phyloP scores from a whole-genome alignment of 169 alveolate genomes.

The Plasmodium fragile region DNA sequence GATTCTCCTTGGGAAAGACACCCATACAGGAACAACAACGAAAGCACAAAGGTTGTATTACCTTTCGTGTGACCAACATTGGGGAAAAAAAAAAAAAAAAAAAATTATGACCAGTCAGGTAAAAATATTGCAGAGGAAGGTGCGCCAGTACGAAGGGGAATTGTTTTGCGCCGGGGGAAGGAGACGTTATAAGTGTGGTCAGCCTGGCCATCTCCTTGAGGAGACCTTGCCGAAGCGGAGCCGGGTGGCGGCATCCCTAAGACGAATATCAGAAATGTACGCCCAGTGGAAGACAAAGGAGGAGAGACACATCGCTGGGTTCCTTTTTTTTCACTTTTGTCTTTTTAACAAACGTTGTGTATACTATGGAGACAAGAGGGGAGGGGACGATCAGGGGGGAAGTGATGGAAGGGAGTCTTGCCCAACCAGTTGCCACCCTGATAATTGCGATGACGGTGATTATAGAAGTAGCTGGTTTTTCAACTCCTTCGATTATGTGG shows the following conservation, averaged over 20 bases:
- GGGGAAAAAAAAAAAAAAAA: not conserved
- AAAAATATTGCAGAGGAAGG: not conserved
- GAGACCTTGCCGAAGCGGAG: not conserved
- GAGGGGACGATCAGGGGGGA: not conserved
- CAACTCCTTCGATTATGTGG: slow-evolving; percentile 63
- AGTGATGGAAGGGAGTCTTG: not conserved
- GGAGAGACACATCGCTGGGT: slow-evolving; percentile 44
- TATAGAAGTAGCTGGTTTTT: slow-evolving; percentile 45
- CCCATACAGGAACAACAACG: not conserved
- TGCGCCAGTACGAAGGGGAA: not conserved
- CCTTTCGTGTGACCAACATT: not conserved
- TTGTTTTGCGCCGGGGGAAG: not conserved
- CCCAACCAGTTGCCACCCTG: not conserved
- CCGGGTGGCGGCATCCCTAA: not conserved
- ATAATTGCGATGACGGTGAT: not conserved
- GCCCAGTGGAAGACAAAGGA: slow-evolving; percentile 17
- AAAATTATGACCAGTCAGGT: slow-evolving; percentile 1
- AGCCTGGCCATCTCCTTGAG: not conserved
- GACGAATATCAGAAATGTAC: slow-evolving; percentile 12
- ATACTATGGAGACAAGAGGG: slow-evolving; percentile 35
- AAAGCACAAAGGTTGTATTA: not conserved
- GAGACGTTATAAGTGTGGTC: not conserved
- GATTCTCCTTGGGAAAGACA: not conserved
- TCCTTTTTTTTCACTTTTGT: slow-evolving; percentile 17
- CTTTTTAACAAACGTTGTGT: slow-evolving; percentile 29